Base-by-base conservation (phyloP, 345 rosid genomes). In the Eucalyptus lansdowneana region DNA sequence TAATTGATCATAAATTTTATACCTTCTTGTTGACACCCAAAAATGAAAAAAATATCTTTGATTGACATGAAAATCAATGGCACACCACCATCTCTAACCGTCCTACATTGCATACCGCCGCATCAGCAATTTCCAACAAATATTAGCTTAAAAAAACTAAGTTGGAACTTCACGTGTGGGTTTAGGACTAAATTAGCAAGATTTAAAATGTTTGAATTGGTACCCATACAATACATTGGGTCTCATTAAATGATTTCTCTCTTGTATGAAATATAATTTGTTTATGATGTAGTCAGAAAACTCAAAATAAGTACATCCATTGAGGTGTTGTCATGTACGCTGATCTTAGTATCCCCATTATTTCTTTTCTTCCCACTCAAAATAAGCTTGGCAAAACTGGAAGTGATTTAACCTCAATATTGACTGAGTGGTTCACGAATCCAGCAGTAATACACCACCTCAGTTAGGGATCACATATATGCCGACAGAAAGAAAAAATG, bases 191-290 rank as follows among this genome's bases (percentile, higher is more conserved):
- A 62, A 65, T n/a, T 65, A 7, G n/a, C 37, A 65, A 65, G 9
- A 29, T 65, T 29, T 65, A 16, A 29, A 65, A n/a, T 14, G 16
- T 65, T 65, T 14, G 9, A 65, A n/a, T 65, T 7, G 37, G 34
- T 14, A 14, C 2, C 6, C 3, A 3, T 0, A 29, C 21, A 65
- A 8, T 65, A n/a, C 5, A 8, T 14, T 65, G 1, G 21, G 6
- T n/a, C 37, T 65, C 76, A n/a, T 14, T 65, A 15, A 34, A 65
- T 14, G 34, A 65, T n/a, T 65, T n/a, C 37, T 65, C 21, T 16
- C 76, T 14, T 0, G 21, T 7, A 65, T 65, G 76, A 65, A 14
- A 65, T n/a, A 65, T 5, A n/a, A n/a, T 1, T 14, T 65, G 19
- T 14, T n/a, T 65, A 65, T 0, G 34, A 65, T 65, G 3, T 8